Percentiles rank a stretch among this genome's conserved stretches.
These are phyloP conservation scores for Sisymbrium irio DNA, from an alignment of 345 rosid genomes.

Conservation along the genomic window DNA sequence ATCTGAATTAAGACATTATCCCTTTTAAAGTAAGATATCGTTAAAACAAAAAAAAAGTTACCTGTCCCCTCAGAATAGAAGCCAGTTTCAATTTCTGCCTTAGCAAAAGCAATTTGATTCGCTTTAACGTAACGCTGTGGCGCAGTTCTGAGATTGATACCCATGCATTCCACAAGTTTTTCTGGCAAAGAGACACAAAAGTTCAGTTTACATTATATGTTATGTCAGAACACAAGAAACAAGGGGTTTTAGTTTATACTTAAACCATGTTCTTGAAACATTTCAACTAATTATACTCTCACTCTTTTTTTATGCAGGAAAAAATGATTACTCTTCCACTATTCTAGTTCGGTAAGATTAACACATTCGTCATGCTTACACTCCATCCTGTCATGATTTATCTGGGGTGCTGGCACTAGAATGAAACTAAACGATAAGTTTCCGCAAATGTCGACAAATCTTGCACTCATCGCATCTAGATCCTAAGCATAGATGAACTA, in stretches of 20 bases:
- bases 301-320: neutral
- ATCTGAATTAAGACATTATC: neutral
- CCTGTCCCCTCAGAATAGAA: slow-evolving; percentile 77
- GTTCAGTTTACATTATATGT: neutral
- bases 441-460: neutral
- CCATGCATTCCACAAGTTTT: slow-evolving; percentile 66
- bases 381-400: neutral
- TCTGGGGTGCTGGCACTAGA: neutral
- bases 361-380: neutral
- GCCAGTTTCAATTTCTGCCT: slow-evolving; percentile 73
- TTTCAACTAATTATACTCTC: neutral
- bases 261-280: slow-evolving; percentile 16
- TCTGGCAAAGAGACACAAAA: slow-evolving; percentile 45
- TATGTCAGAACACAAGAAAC: neutral
- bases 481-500: neutral
- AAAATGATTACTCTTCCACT: neutral
- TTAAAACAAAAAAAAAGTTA: slow-evolving; percentile 25
- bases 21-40: slow-evolving; percentile 15
- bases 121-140: slow-evolving; percentile 75
- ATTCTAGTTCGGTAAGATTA: neutral
- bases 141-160: slow-evolving; percentile 61
- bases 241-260: neutral
- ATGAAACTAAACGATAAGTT: neutral
- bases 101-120: slow-evolving; percentile 64
- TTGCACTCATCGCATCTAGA: neutral